Percentiles rank a stretch among this genome's conserved stretches.
Conservation (phyloP, 163 green algal genomes). For the Volvox carteri region DNA sequence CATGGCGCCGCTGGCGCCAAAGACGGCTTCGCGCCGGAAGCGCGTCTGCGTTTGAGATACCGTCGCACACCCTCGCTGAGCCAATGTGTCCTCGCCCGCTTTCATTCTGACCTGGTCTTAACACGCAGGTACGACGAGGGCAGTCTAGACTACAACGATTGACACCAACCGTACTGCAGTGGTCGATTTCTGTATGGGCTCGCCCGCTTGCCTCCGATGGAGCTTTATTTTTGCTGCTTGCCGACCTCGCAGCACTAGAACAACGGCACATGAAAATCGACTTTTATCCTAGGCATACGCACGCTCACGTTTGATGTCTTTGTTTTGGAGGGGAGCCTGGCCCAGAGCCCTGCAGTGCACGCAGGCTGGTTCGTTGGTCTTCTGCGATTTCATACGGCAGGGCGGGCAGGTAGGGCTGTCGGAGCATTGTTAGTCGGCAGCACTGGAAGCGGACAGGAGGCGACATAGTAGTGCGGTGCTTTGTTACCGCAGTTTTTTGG, state of each 20-base stretch:
- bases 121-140: constrained; percentile 65
- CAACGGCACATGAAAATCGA: background rate
- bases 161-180: background rate
- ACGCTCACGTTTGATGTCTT: background rate
- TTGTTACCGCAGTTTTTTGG: too few relatives aligned
- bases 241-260: background rate
- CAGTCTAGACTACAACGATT: constrained; percentile 72
- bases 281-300: background rate
- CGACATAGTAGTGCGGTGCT: too few relatives aligned
- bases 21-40: too few relatives aligned
- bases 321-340: background rate
- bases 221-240: background rate
- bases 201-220: too few relatives aligned
- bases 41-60: background rate
- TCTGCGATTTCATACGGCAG: too few relatives aligned
- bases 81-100: background rate
- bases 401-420: too few relatives aligned
- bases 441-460: too few relatives aligned
- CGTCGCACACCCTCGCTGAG: background rate
- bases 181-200: background rate
- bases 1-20: too few relatives aligned
- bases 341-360: background rate
- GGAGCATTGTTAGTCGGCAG: too few relatives aligned
- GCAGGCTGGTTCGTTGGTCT: too few relatives aligned
- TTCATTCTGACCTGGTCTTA: background rate